A percentile compares a stretch with the other conserved stretches of the same genome.
phyloP scores from a whole-genome alignment of 345 rosid genomes.

The Salix dunnii region DNA sequence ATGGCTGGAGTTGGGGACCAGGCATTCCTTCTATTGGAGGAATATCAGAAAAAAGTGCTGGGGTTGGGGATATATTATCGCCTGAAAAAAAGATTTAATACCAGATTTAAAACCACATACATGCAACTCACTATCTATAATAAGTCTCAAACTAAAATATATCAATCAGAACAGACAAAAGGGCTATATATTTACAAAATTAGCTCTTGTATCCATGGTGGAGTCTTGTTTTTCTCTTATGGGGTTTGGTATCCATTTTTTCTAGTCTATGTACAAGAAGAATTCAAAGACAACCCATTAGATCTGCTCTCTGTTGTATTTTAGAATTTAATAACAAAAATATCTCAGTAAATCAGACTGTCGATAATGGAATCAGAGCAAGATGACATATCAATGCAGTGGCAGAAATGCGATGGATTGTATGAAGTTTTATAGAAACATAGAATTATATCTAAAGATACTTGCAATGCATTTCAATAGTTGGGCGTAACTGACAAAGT shows the following conservation, averaged over 20 bases:
- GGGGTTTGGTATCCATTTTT: not conserved
- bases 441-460: not conserved
- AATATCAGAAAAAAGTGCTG: constrained; percentile 23
- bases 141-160: not conserved
- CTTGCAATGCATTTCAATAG: not conserved
- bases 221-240: not conserved
- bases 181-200: not conserved
- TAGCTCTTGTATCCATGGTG: not conserved
- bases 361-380: not conserved
- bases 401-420: not conserved
- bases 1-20: constrained; percentile 18
- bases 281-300: not conserved
- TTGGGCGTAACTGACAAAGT: not conserved
- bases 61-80: constrained; percentile 26
- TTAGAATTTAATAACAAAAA: not conserved
- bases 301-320: not conserved
- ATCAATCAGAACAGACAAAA: not conserved
- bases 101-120: constrained; percentile 3
- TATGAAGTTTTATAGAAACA: not conserved
- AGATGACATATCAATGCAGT: too few relatives aligned
- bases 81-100: constrained; percentile 20
- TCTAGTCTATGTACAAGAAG: not conserved
- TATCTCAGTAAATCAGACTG: not conserved
- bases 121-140: not conserved
- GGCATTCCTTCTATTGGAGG: constrained; percentile 32